These are phyloP conservation scores for Nicotiana tomentosiformis DNA, from an alignment of 257 asterid species.

Conservation along the genomic window DNA sequence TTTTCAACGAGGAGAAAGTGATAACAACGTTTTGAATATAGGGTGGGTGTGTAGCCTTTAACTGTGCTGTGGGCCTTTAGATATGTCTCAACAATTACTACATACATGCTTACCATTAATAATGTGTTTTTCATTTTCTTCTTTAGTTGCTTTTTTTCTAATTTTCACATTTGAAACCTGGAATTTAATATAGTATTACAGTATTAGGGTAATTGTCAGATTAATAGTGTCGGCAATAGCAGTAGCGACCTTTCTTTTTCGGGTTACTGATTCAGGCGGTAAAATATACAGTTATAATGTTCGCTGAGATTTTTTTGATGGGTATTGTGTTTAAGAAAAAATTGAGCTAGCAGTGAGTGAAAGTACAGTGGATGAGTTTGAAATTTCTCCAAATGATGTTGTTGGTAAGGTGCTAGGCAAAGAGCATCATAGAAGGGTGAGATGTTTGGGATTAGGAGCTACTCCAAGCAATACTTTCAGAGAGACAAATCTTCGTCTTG, in stretches of 20 bases:
- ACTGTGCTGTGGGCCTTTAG: neutral
- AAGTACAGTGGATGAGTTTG: too few relatives aligned
- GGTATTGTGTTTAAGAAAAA: too few relatives aligned
- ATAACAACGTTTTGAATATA: slow-evolving; percentile 6
- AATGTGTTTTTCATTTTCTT: neutral
- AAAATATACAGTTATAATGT: too few relatives aligned
- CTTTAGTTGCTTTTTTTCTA: too few relatives aligned
- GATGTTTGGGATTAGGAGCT: too few relatives aligned
- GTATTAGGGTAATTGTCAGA: neutral
- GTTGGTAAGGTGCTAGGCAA: too few relatives aligned
- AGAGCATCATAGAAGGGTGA: too few relatives aligned
- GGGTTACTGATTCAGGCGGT: neutral
- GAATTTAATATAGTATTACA: neutral
- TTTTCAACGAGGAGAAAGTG: neutral
- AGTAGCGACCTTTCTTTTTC: neutral
- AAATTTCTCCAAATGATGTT: too few relatives aligned
- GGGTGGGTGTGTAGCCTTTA: neutral
- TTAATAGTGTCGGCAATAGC: neutral
- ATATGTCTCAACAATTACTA: neutral
- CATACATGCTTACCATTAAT: neutral
- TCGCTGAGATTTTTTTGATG: too few relatives aligned
- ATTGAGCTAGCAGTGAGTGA: too few relatives aligned
- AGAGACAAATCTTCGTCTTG: too few relatives aligned
- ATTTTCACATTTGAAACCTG: neutral
- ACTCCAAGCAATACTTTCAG: too few relatives aligned